Base-by-base conservation (phyloP, 2,329 filamentous ascomycete genomes). In the Trichocomaceae sp. region DNA sequence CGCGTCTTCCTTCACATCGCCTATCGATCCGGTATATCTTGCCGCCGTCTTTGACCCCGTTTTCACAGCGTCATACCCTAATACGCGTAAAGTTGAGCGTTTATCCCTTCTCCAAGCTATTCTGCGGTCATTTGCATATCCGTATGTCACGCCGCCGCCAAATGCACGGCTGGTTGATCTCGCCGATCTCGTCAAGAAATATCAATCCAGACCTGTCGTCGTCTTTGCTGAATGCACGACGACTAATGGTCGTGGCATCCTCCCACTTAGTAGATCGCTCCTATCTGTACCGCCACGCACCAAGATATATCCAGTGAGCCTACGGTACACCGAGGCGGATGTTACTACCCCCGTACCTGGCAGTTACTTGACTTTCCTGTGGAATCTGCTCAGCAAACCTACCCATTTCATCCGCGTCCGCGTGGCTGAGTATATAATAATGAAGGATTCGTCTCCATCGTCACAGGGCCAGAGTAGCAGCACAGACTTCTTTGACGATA, bases 21-120 rank as follows among this genome's bases (percentile, higher is more conserved):
- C 93, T 8, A 83, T 99, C 68, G 93, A 99, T 70, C 86, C 90
- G 15, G 77, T 99, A 55, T 99, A 97, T 72, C 84, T 99, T 22
- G 90, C 93, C 57, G 91, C 90, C 59, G 90, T 97, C 66, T 99
- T 97, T 76, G 90, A 96, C 69, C 93, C 93, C 2, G 81, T 99
- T 69, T 97, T 99, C 74, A 95, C 90, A 10, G 77, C 88, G 46
- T 89, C 87, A 0, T 96, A 90, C 70, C 90, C 91, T 0, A 76
- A 79, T 57, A 86, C 84, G 2, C 81, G 83, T 47, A 82, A 84
- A 57, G 87, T 99, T 23, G 83, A 86, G 63, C 86, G 80, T 46
- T 83, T 97, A 47, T 86, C 87, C 3, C 83, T 97, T 5, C 77
- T 90, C 44, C 77, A 83, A 63, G 90, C 91, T 48, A 83, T 95